Conservation (phyloP, 139 green algal species). For the Yamagishiella unicocca region DNA sequence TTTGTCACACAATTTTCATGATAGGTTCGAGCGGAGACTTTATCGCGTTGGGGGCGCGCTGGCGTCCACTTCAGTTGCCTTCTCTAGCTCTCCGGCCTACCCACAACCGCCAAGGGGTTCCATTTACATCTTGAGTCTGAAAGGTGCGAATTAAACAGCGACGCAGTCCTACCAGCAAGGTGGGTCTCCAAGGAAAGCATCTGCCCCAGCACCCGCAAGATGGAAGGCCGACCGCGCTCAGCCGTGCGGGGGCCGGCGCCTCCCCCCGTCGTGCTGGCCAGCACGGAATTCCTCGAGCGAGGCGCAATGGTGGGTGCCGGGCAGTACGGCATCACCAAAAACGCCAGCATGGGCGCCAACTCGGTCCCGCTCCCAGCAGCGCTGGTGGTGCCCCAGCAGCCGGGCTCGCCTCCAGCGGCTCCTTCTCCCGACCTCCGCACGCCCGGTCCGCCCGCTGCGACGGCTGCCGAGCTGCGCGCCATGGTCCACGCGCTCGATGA, state of each 20-base stretch:
- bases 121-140: no score
- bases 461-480: constrained; percentile 12
- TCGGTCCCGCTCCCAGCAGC: no score
- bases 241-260: neutral
- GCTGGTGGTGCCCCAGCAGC: neutral
- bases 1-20: no score
- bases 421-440: neutral
- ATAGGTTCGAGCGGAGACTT: no score
- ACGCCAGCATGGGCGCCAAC: neutral
- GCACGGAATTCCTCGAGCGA: constrained; percentile 17
- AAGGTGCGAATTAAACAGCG: no score
- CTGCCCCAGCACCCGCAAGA: neutral
- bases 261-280: neutral
- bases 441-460: neutral
- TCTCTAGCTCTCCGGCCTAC: no score
- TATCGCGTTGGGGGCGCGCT: no score
- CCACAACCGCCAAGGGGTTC: no score
- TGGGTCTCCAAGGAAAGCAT: neutral
- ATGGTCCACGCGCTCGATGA: constrained; percentile 22
- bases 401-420: neutral
- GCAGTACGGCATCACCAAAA: neutral
- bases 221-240: constrained; percentile 5
- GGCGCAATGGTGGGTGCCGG: constrained; percentile 7
- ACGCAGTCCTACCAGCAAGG: no score
- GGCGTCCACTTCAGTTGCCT: no score